Evolutionary conservation across 2,329 filamentous ascomycete genomes (phyloP), one percentile per base, ranked within the genome.

Genomic region (Blastomyces percursus): DNA sequence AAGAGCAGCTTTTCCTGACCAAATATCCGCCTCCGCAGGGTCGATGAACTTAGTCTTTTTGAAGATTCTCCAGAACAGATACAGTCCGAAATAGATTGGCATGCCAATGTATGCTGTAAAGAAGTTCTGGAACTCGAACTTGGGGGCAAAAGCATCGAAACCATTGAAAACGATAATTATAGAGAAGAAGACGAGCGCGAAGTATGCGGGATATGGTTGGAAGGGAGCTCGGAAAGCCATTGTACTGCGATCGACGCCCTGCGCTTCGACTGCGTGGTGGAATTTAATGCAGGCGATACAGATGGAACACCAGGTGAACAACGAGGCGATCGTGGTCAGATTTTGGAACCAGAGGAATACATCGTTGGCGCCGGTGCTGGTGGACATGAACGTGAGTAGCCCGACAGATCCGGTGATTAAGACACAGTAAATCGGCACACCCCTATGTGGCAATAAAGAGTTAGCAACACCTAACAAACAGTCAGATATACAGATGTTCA

Each of bases 161-260:
- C 84, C 83, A 3, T 88, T 91, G 50, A 91, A 77, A 3, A 91
- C 75, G 64, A 90, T 86, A 50, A 88, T 72, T 35, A 85, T 76
- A 69, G 81, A 84, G 65, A 80, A 80, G 77, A 86, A 82, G 64
- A 78, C 70, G 5, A 92, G 77, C 0, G 84, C 82, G 9, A 77
- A 73, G 67, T 80, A 86, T 0, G 88, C 88, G 14, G 80, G 82
- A 66, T 85, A 86, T 14, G 79, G 80, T 66, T 80, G 79, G 63
- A 74, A 77, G 16, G 71, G 74, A 7, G 77, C 75, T 66, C 71
- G 76, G 74, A 80, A 75, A 19, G 74, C 67, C 3, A 80, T 70
- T 6, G 72, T 69, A 52, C 70, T 66, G 21, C 71, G 67, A 57
- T 72, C 68, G 57, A 77, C 69, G 4, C 73, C 73, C 59, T 80